Percentiles rank a stretch among this genome's conserved stretches.
These are phyloP conservation scores for Quercus aquifolioides DNA, from an alignment of 306 rosid species.

Conservation along the genomic window DNA sequence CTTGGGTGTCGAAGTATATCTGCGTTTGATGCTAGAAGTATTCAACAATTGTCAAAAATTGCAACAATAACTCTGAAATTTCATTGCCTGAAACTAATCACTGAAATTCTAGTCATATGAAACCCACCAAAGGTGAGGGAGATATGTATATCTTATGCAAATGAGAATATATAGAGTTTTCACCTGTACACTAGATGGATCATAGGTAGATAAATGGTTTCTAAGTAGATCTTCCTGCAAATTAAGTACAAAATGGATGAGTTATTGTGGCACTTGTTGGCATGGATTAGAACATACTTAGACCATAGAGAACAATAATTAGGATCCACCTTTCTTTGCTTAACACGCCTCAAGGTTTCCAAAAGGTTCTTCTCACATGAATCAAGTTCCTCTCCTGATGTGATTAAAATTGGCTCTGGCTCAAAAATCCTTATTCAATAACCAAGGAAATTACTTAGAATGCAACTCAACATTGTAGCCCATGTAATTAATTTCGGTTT, in stretches of 20 bases:
- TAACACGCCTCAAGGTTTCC: conserved; percentile 55
- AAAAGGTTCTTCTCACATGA: conserved; percentile 55
- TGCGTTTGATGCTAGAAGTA: neutral
- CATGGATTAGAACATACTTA: neutral
- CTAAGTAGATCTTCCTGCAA: conserved; percentile 51
- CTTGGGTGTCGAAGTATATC: neutral
- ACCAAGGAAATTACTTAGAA: neutral
- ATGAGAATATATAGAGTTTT: neutral
- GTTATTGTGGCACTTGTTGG: neutral
- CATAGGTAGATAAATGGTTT: conserved; percentile 50
- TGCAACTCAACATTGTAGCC: neutral
- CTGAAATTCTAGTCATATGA: too few species aligned
- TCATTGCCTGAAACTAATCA: too few species aligned
- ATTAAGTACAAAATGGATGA: neutral
- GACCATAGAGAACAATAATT: neutral
- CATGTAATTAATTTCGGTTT: too few species aligned
- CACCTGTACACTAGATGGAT: conserved; percentile 54
- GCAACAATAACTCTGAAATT: neutral
- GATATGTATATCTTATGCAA: too few species aligned
- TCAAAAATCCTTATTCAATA: conserved; percentile 51
- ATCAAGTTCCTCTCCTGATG: conserved; percentile 63
- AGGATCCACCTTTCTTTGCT: conserved; percentile 62
- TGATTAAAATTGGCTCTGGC: conserved; percentile 58
- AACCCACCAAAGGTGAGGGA: too few species aligned
- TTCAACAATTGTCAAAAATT: neutral